Conservation (phyloP, 2,329 filamentous ascomycete species). For the Sarocladiaceae sp. region DNA sequence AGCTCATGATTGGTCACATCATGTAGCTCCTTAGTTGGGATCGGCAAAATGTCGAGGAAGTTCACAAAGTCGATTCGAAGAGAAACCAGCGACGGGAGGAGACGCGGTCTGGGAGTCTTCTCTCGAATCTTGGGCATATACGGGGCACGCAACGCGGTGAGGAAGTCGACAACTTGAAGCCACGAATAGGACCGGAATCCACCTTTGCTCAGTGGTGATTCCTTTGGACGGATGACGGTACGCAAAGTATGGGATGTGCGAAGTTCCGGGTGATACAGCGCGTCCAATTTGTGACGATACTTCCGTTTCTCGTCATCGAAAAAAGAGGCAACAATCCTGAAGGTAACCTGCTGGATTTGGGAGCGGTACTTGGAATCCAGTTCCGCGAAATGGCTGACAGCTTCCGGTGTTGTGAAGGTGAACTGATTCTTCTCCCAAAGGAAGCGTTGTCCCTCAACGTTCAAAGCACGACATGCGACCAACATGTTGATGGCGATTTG, state of each 20-base stretch:
- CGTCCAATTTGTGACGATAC: conserved; percentile 27
- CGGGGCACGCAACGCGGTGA: conserved; percentile 44
- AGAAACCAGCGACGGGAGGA: conserved; percentile 40
- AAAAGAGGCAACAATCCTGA: conserved; percentile 49
- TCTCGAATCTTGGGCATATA: conserved; percentile 34
- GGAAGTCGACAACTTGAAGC: conserved; percentile 47
- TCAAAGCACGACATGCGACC: conserved; percentile 42
- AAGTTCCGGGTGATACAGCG: conserved; percentile 36
- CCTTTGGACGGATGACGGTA: conserved; percentile 36
- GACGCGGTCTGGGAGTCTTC: conserved; percentile 31
- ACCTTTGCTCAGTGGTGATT: conserved; percentile 39
- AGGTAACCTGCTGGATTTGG: conserved; percentile 37
- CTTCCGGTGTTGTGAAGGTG: conserved; percentile 45
- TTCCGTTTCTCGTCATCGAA: conserved; percentile 44
- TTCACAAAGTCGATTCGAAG: conserved; percentile 50
- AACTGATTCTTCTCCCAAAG: conserved; percentile 49
- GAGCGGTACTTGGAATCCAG: conserved; percentile 35
- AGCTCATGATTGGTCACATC: conserved; percentile 48
- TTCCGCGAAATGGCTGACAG: conserved; percentile 42
- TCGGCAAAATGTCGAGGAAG: conserved; percentile 41
- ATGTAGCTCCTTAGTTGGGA: conserved; percentile 41
- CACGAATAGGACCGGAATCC: conserved; percentile 50
- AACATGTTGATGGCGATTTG: conserved; percentile 49
- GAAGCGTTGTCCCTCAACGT: conserved; percentile 41
- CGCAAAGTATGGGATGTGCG: conserved; percentile 35